These are phyloP conservation scores for Fulvia fulva DNA, from an alignment of 2,329 filamentous ascomycete genomes.

Conservation along the genomic window DNA sequence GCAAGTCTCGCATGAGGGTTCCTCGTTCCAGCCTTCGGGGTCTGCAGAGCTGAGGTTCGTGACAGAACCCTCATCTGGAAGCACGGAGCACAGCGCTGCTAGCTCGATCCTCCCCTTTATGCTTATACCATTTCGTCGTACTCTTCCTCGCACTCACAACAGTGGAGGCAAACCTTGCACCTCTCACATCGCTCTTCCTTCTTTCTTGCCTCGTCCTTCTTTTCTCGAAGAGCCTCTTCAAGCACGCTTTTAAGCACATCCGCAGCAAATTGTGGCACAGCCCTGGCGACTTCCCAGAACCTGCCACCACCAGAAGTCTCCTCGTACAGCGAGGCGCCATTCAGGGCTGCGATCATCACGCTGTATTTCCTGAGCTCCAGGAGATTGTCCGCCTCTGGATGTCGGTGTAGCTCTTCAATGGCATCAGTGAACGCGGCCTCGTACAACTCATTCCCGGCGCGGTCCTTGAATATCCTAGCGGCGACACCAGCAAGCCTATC, in stretches of 20 bases:
- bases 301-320: not conserved
- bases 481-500: not conserved
- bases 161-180: too few species aligned
- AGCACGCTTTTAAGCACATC: not conserved
- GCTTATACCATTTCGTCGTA: too few species aligned
- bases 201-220: too few species aligned
- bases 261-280: not conserved
- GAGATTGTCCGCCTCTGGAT: not conserved
- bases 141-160: too few species aligned
- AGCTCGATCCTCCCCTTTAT: too few species aligned
- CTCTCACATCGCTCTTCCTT: too few species aligned
- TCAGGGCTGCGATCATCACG: not conserved
- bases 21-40: too few species aligned
- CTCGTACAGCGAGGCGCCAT: not conserved
- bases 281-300: not conserved
- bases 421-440: not conserved
- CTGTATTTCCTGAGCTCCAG: not conserved
- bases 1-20: too few species aligned
- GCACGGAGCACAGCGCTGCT: too few species aligned
- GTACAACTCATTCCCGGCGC: not conserved
- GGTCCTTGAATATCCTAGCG: not conserved
- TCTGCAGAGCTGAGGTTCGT: too few species aligned
- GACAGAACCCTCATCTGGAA: too few species aligned
- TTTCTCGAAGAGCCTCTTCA: not conserved
- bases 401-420: not conserved